A percentile compares a stretch with the other conserved stretches of the same genome.
Evolutionary conservation across 1,284 basidiomycete species (phyloP).

Genomic region (Apiotrichum sp.): DNA sequence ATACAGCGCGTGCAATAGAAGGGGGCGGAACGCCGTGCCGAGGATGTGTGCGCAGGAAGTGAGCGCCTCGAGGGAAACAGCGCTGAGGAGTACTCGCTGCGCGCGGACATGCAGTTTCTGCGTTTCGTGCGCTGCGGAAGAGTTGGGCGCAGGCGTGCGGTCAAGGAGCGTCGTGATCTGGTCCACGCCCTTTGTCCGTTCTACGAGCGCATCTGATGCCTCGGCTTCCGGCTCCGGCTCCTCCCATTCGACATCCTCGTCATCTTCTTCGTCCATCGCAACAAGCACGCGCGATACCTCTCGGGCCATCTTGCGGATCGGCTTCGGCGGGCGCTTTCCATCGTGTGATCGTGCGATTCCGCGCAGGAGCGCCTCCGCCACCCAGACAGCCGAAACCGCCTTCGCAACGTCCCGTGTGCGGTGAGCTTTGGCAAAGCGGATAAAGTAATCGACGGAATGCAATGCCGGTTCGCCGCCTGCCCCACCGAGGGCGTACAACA

Average conservation of each 20-base stretch:
- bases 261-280: slow-evolving; percentile 63
- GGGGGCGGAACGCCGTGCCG: slow-evolving; percentile 51
- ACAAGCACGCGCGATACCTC: slow-evolving; percentile 59
- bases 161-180: slow-evolving; percentile 44
- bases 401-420: slow-evolving; percentile 45
- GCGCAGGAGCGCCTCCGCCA: slow-evolving; percentile 64
- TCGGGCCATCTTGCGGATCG: slow-evolving; percentile 61
- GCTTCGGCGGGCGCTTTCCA: slow-evolving; percentile 43
- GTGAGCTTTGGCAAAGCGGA: slow-evolving; percentile 51
- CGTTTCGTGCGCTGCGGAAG: slow-evolving; percentile 26
- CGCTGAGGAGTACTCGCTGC: slow-evolving; percentile 53
- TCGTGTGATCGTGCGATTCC: slow-evolving; percentile 56
- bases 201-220: slow-evolving; percentile 41
- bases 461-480: slow-evolving; percentile 62
- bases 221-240: slow-evolving; percentile 3
- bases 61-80: slow-evolving; percentile 64
- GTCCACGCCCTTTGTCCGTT: slow-evolving; percentile 56
- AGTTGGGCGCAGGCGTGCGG: slow-evolving; percentile 22
- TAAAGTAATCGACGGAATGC: slow-evolving; percentile 75
- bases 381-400: slow-evolving; percentile 74
- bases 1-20: slow-evolving; percentile 75
- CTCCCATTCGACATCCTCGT: slow-evolving; percentile 65
- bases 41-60: slow-evolving; percentile 61
- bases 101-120: slow-evolving; percentile 40
- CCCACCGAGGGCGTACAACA: slow-evolving; percentile 65